Conservation (phyloP, 169 alveolate genomes). For the Cryptosporidium canis region DNA sequence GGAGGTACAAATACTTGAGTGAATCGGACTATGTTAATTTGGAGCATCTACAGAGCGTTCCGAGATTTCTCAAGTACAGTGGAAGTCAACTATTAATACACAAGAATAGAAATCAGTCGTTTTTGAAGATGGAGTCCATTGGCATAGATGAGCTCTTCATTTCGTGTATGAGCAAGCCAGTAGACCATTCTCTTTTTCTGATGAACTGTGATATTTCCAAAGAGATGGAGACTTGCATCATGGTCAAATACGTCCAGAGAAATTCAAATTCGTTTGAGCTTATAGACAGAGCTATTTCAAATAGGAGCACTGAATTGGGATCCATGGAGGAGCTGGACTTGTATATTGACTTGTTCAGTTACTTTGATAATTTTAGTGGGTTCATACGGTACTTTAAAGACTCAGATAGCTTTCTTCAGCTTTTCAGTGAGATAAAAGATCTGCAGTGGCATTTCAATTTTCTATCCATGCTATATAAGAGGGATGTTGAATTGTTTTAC, state of each 20-base stretch:
- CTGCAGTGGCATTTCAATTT: conserved; percentile 1
- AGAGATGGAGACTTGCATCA: conserved; percentile 10
- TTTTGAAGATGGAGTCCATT: conserved; percentile 20
- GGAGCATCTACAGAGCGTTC: conserved; percentile 7
- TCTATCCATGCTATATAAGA: neutral
- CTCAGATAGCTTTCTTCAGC: neutral
- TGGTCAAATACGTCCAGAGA: neutral
- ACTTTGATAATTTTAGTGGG: conserved; percentile 6
- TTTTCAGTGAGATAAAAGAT: conserved; percentile 2
- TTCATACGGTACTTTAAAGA: conserved; percentile 26
- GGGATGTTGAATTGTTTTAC: conserved; percentile 3
- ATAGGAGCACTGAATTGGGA: neutral
- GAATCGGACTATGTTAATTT: conserved; percentile 42
- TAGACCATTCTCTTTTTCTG: neutral
- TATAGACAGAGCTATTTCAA: neutral
- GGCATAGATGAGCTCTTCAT: neutral
- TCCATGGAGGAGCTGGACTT: conserved; percentile 1
- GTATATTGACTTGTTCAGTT: conserved; percentile 10
- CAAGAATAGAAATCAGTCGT: conserved; percentile 31
- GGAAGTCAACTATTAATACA: conserved; percentile 22
- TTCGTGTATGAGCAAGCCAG: neutral
- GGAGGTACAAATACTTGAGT: conserved; percentile 9
- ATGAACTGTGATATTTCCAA: conserved; percentile 5
- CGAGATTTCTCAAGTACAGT: conserved; percentile 27
- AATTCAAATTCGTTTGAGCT: conserved; percentile 19